Percentiles rank a stretch among this genome's conserved stretches.
These are phyloP conservation scores for Hondaea fermentalgiana DNA, from an alignment of 108 stramenopile species.

Conservation along the genomic window DNA sequence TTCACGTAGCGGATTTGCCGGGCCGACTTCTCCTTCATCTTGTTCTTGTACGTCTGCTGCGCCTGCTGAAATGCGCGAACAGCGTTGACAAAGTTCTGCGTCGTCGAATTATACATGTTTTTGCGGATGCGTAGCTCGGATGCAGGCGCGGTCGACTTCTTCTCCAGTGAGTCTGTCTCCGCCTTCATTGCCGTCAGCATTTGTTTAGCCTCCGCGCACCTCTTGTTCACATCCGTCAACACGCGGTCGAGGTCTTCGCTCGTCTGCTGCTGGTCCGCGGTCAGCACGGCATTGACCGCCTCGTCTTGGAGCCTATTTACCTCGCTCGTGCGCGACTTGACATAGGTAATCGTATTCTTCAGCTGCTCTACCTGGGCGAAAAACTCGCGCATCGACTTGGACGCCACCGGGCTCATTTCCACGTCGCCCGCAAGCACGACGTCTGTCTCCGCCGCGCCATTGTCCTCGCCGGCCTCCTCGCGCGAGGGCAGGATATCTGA, in stretches of 20 bases:
- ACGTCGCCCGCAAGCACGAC: not conserved
- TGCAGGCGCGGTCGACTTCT: slow-evolving; percentile 22
- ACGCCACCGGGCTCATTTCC: not conserved
- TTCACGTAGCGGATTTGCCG: slow-evolving; percentile 85
- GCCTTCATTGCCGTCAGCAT: slow-evolving; percentile 46
- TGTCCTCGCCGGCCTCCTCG: not conserved
- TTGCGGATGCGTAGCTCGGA: slow-evolving; percentile 53
- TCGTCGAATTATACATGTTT: slow-evolving; percentile 83
- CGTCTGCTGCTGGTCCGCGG: not conserved
- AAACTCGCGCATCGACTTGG: slow-evolving; percentile 38
- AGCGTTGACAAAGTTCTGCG: slow-evolving; percentile 92
- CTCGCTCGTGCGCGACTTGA: slow-evolving; percentile 37
- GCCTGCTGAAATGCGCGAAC: slow-evolving; percentile 88
- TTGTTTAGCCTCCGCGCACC: slow-evolving; percentile 41
- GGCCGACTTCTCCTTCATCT: slow-evolving; percentile 83
- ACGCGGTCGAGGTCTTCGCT: slow-evolving; percentile 19
- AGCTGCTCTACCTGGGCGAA: slow-evolving; percentile 42
- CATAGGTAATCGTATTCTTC: slow-evolving; percentile 38
- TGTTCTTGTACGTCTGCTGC: slow-evolving; percentile 90
- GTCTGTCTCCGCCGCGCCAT: not conserved
- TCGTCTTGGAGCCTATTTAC: slow-evolving; percentile 38
- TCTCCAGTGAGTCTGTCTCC: slow-evolving; percentile 40
- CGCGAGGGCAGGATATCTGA: not conserved
- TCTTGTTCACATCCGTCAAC: slow-evolving; percentile 33
- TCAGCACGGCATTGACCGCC: slow-evolving; percentile 12